Base-by-base conservation (phyloP, 306 rosid genomes). In the Mimosa pudica region DNA sequence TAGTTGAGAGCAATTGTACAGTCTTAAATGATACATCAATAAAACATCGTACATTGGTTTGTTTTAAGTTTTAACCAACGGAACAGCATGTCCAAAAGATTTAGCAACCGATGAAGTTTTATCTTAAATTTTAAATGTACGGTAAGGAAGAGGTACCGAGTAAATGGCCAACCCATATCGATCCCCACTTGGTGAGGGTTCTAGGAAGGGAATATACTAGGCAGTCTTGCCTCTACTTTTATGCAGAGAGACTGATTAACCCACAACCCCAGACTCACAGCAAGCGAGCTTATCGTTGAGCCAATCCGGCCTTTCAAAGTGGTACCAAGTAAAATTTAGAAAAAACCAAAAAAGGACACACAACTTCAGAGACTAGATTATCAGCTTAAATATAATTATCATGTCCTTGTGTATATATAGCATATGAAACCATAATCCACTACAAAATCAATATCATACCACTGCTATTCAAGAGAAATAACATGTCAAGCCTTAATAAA, bases 321-420 rank as follows among this genome's bases (percentile, higher is more conserved):
- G 41, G 47, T 16, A 18, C n/a, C 49, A 54, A 11, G 58, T 54
- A 79, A 70, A 69, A 44, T 58, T 75, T 54, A 46, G 71, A 67
- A 75, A 17, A n/a, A 62, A 69, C 11, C 18, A 10, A 70, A 42
- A 74, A 79, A 52, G 13, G 42, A 76, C 46, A 62, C 45, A 38
- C 71, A 68, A 47, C 35, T 67, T 71, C 58, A 45, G 32, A 65
- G 55, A 65, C 30, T 66, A 47, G 57, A 66, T 69, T 73, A 32
- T 69, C 12, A 41, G 77, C 60, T 65, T n/a, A 30, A 74, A 74
- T 83, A 49, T 33, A 64, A 68, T 74, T 55, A 24, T 79, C 77
- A 58, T n/a, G 73, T 73, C 70, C 71, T 73, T 42, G n/a, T 51
- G 71, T 36, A 18, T 46, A 66, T 55, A 24, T 24, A 24, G 30